phyloP scores from a whole-genome alignment of 768 basidiomycete genomes.

The Dioszegia crocea region DNA sequence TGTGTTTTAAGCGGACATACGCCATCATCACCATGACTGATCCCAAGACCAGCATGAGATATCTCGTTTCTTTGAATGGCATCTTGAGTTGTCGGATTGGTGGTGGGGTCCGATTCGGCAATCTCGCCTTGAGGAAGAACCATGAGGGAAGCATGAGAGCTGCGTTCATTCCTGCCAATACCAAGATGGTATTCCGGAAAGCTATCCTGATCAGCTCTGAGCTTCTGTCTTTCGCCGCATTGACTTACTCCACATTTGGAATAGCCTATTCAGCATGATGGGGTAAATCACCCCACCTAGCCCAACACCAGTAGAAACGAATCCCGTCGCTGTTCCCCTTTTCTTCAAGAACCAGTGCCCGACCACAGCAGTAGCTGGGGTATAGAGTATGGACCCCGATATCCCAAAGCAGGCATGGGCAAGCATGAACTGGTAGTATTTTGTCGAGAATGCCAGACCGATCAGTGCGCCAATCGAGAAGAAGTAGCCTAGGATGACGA shows the following conservation, averaged over 20 bases:
- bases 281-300: constrained; percentile 46
- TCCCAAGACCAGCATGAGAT: constrained; percentile 36
- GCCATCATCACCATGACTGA: constrained; percentile 37
- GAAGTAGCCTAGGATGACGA: constrained; percentile 31
- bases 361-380: constrained; percentile 40
- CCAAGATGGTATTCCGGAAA: constrained; percentile 39
- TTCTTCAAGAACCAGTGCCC: constrained; percentile 46
- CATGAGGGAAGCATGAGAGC: constrained; percentile 41
- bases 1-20: constrained; percentile 20
- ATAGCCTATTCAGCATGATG: constrained; percentile 36
- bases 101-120: constrained; percentile 32
- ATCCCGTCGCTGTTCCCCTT: constrained; percentile 39
- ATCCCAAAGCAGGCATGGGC: constrained; percentile 41
- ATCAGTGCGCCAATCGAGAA: constrained; percentile 31
- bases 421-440: constrained; percentile 47
- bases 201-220: constrained; percentile 14
- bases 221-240: not conserved
- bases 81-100: constrained; percentile 25
- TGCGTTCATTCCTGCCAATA: constrained; percentile 43
- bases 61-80: constrained; percentile 40
- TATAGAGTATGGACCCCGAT: constrained; percentile 35
- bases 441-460: constrained; percentile 43
- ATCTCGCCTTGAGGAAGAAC: constrained; percentile 43
- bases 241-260: constrained; percentile 30
- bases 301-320: constrained; percentile 42